Conservation (phyloP, 1,284 basidiomycete genomes). For the Ceratobasidium sp. region DNA sequence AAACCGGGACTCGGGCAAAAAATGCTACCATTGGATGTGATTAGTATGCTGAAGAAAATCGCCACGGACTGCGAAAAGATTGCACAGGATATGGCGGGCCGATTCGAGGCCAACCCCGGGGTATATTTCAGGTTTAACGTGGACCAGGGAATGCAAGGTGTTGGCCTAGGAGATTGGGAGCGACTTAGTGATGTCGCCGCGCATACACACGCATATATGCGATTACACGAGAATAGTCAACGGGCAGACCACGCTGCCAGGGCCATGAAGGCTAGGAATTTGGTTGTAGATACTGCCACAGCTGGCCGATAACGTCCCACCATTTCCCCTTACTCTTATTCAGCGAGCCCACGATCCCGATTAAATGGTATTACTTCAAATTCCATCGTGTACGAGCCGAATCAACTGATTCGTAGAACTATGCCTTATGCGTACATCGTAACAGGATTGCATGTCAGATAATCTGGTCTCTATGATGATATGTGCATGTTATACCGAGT, state of each 20-base stretch:
- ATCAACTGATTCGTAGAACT: too few relatives aligned
- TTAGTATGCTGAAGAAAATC: background rate
- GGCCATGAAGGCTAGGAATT: background rate
- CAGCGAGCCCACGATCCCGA: too few relatives aligned
- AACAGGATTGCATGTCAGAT: too few relatives aligned
- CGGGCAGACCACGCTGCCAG: background rate
- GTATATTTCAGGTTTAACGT: slow-evolving; percentile 20
- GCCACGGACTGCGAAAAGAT: slow-evolving; percentile 23
- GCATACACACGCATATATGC: slow-evolving; percentile 2
- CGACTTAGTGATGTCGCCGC: background rate
- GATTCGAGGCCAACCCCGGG: background rate
- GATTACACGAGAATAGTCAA: background rate
- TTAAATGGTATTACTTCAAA: too few relatives aligned
- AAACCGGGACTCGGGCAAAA: background rate
- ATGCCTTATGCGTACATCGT: too few relatives aligned
- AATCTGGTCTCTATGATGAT: too few relatives aligned
- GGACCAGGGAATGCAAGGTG: slow-evolving; percentile 1
- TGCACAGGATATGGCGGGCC: background rate
- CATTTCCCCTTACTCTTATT: background rate
- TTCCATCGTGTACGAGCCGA: too few relatives aligned
- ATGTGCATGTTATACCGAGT: too few relatives aligned
- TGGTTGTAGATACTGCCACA: background rate
- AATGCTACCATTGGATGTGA: background rate
- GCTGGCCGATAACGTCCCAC: background rate
- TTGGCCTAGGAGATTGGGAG: background rate